phyloP scores from a whole-genome alignment of 495 filamentous ascomycete species.

The Cairneyella variabilis region DNA sequence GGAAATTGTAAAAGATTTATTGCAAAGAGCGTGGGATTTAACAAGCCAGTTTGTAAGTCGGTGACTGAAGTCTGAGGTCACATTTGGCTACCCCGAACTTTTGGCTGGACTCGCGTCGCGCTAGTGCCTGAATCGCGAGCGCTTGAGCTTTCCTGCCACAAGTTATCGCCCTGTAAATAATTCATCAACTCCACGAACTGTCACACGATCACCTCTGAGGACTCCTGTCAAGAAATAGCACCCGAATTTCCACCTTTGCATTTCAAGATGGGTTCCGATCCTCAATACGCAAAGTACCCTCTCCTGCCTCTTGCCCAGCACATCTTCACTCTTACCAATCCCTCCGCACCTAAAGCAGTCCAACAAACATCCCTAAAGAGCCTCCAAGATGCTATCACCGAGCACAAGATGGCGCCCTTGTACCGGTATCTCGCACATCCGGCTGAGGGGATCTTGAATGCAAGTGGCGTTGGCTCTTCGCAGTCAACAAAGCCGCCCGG shows the following conservation, averaged over 20 bases:
- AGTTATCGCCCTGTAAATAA: constrained; percentile 5
- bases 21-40: no score
- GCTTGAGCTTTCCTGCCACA: constrained; percentile 13
- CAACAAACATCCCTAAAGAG: constrained; percentile 74
- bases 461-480: constrained; percentile 58
- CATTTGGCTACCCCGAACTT: background rate
- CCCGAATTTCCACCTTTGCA: background rate
- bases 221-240: background rate
- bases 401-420: constrained; percentile 94
- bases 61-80: background rate
- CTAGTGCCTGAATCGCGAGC: constrained; percentile 21
- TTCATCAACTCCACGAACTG: constrained; percentile 7
- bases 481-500: constrained; percentile 48
- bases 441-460: constrained; percentile 83
- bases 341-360: constrained; percentile 61
- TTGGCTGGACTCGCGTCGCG: constrained; percentile 18
- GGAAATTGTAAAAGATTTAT: background rate
- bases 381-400: constrained; percentile 87
- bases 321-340: constrained; percentile 95
- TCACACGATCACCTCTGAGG: background rate
- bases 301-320: constrained; percentile 89
- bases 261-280: constrained; percentile 86
- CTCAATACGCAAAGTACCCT: constrained; percentile 93
- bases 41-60: background rate
- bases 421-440: constrained; percentile 96